Evolutionary conservation across 2,329 filamentous ascomycete genomes (phyloP).

Genomic region (Aspergillus piperis): DNA sequence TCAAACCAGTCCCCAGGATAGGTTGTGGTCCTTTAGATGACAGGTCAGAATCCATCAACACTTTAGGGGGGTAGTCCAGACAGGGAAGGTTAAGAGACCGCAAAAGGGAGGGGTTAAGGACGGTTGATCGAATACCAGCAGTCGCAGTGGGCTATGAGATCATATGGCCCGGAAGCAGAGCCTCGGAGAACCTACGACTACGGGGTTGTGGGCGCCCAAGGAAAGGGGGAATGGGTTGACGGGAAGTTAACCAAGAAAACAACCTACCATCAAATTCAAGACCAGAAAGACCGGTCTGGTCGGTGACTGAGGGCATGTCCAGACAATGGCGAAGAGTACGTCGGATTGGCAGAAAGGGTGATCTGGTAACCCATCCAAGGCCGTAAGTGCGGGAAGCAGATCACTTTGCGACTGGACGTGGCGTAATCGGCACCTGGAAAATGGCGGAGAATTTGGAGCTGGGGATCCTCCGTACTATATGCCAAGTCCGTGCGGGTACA

Average conservation of each 20-base stretch:
- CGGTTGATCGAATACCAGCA: constrained; percentile 3
- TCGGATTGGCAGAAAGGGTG: neutral
- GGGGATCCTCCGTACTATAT: neutral
- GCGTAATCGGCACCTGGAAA: neutral
- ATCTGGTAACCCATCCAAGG: constrained; percentile 47
- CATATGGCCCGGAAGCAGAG: constrained; percentile 21
- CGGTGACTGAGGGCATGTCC: constrained; percentile 35
- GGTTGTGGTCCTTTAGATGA: constrained; percentile 28
- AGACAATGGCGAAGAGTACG: neutral
- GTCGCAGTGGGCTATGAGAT: constrained; percentile 24
- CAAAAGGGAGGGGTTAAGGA: neutral
- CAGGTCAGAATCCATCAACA: constrained; percentile 30
- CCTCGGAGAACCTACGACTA: constrained; percentile 21
- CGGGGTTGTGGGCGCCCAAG: constrained; percentile 14
- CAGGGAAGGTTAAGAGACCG: constrained; percentile 4
- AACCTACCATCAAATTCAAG: constrained; percentile 35
- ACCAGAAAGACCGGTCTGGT: constrained; percentile 24
- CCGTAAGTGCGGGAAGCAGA: constrained; percentile 45
- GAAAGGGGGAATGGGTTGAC: constrained; percentile 11
- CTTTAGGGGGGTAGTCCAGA: neutral
- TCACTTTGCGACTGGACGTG: neutral
- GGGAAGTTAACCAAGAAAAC: constrained; percentile 9
- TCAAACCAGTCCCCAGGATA: constrained; percentile 31
- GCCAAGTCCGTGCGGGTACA: neutral
- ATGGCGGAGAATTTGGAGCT: neutral